Evolutionary conservation across 371 early-diverging fungal genomes (phyloP), one percentile per base, ranked within the genome.

Genomic region (Saksenaea oblongispora): DNA sequence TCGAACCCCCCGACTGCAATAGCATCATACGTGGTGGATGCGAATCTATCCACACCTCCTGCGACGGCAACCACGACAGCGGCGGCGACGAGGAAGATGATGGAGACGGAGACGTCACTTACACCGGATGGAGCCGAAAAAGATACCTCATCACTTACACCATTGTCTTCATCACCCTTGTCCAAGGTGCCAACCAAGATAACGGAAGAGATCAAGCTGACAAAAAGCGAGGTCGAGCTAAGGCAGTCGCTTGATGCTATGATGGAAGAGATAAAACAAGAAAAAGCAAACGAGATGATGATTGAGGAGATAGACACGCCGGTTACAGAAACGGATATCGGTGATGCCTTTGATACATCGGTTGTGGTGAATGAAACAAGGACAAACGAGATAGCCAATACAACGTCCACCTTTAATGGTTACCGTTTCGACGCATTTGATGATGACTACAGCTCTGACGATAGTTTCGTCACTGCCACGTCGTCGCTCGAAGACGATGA

Each of bases 211-310:
- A 10, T 22, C 24, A 47, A 56, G 18, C 15, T 13, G 8, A 28
- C 31, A 13, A 37, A 54, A 15, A 39, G 41, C 54, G 62, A 34
- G 34, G 36, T 13, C 26, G 63, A 63, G 27, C n/a, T 63, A 35
- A 44, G 57, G 13, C 63, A 42, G 34, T 63, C 63, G 0, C 41
- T 63, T 15, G 55, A 63, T 34, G 63, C 63, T 7, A 39, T 63
- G 57, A 53, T 26, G 15, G 51, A 56, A 17, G 57, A 57, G 34
- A 56, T 63, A 3, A 56, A 63, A 26, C 57, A 63, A 11, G 57
- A 39, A 18, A 63, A 51, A 22, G 63, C 17, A 22, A 22, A n/a
- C 22, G 24, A 22, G 5, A 5, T 22, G 22, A 22, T 26, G 2
- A 22, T 9, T 11, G 11, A 22, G 9, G 51, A 22, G 0, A n/a